A percentile compares a stretch with the other conserved stretches of the same genome.
phyloP scores from a whole-genome alignment of 176 grass and related monocot species.

The Paspalum notatum region DNA sequence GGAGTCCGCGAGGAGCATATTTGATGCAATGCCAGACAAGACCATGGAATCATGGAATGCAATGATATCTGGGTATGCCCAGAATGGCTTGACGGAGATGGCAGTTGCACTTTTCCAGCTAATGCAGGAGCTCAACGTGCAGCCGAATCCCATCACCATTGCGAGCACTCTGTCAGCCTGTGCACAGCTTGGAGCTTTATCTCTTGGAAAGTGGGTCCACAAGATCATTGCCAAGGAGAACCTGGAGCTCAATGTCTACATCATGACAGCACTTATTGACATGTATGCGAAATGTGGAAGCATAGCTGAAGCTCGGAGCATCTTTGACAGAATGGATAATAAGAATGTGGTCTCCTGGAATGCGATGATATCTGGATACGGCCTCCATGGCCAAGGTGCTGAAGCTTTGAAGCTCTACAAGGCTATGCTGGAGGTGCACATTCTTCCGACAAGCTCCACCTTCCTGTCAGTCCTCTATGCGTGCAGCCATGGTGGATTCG shows the following conservation, averaged over 20 bases:
- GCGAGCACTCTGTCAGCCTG: conserved; percentile 72
- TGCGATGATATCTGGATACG: conserved; percentile 81
- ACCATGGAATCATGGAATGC: conserved; percentile 88
- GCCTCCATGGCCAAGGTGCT: conserved; percentile 74
- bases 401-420: conserved; percentile 72
- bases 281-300: conserved; percentile 88
- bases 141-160: conserved; percentile 70
- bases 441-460: conserved; percentile 69
- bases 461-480: conserved; percentile 78
- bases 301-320: conserved; percentile 60
- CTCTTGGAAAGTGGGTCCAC: conserved; percentile 82
- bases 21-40: conserved; percentile 69
- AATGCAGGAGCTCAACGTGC: conserved; percentile 67
- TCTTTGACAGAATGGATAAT: conserved; percentile 69
- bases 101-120: conserved; percentile 70
- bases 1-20: conserved; percentile 65
- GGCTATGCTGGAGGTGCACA: conserved; percentile 49
- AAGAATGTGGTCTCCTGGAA: conserved; percentile 86
- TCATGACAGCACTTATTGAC: conserved; percentile 71
- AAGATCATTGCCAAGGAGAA: conserved; percentile 58
- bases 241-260: conserved; percentile 55
- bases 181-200: conserved; percentile 75
- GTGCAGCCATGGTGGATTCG: conserved; percentile 77
- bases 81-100: conserved; percentile 65
- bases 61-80: conserved; percentile 80